Conservation (phyloP, 805 yeast genomes). For the Kregervanrija pseudodelftensis region DNA sequence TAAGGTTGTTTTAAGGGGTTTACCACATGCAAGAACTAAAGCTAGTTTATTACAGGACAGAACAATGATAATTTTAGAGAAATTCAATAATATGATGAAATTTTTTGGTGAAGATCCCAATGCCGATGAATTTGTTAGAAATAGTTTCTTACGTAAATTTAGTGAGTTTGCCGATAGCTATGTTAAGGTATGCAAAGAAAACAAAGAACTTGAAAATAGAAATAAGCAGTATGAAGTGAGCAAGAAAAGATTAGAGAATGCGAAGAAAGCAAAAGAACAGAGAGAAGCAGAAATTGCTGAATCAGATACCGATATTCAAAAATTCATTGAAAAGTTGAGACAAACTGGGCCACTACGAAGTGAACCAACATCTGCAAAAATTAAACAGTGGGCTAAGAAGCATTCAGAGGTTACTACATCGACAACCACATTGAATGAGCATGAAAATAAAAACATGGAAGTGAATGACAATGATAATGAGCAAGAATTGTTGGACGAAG, state of each 20-base stretch:
- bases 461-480: neutral
- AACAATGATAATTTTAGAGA: slow-evolving; percentile 51
- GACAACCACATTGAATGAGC: no score
- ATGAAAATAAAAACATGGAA: no score
- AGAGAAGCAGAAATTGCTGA: slow-evolving; percentile 35
- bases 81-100: slow-evolving; percentile 66
- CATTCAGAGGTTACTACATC: slow-evolving; percentile 24
- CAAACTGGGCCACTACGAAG: slow-evolving; percentile 77
- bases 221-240: slow-evolving; percentile 69
- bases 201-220: slow-evolving; percentile 76
- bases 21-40: slow-evolving; percentile 72
- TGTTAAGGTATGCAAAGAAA: slow-evolving; percentile 73
- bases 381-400: slow-evolving; percentile 69
- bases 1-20: slow-evolving; percentile 49
- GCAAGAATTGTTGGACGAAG: slow-evolving; percentile 6
- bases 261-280: slow-evolving; percentile 28
- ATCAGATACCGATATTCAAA: slow-evolving; percentile 61
- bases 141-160: slow-evolving; percentile 70
- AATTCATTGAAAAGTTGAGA: slow-evolving; percentile 75
- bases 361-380: slow-evolving; percentile 73
- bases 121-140: slow-evolving; percentile 55
- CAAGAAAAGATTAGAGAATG: slow-evolving; percentile 49
- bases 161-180: slow-evolving; percentile 74
- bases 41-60: slow-evolving; percentile 59
- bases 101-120: slow-evolving; percentile 84